These are phyloP conservation scores for Fragaria nilgerrensis DNA, from an alignment of 306 rosid genomes.

Conservation along the genomic window DNA sequence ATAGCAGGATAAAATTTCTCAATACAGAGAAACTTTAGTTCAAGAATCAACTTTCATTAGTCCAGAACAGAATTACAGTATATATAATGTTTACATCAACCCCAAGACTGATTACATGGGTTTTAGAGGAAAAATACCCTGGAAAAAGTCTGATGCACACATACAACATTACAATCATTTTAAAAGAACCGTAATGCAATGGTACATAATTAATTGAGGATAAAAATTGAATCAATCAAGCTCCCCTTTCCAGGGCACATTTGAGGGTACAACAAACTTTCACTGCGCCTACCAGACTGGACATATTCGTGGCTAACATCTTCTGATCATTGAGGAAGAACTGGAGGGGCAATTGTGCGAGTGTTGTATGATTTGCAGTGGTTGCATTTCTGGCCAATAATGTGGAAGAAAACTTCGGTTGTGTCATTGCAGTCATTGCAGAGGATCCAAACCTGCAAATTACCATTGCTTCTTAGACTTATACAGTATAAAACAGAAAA, in stretches of 20 bases:
- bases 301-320: constrained; percentile 21
- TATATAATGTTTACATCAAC: constrained; percentile 33
- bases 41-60: not conserved
- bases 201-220: constrained; percentile 12
- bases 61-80: constrained; percentile 25
- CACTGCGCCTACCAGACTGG: constrained; percentile 7
- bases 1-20: not conserved
- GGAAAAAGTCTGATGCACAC: constrained; percentile 24
- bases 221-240: constrained; percentile 3
- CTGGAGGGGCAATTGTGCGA: constrained; percentile 88
- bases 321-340: constrained; percentile 65
- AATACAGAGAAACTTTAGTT: not conserved
- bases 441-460: constrained; percentile 90
- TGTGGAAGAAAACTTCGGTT: constrained; percentile 82
- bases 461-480: constrained; percentile 16
- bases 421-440: constrained; percentile 97
- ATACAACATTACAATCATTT: constrained; percentile 13
- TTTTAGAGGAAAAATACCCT: constrained; percentile 36
- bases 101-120: constrained; percentile 28
- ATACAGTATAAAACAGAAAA: not conserved
- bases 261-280: constrained; percentile 7
- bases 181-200: constrained; percentile 21
- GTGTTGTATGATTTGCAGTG: constrained; percentile 94
- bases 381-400: constrained; percentile 86
- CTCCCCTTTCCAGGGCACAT: constrained; percentile 3